These are phyloP conservation scores for Lachnum nothofagi DNA, from an alignment of 2,329 filamentous ascomycete genomes.

Conservation along the genomic window DNA sequence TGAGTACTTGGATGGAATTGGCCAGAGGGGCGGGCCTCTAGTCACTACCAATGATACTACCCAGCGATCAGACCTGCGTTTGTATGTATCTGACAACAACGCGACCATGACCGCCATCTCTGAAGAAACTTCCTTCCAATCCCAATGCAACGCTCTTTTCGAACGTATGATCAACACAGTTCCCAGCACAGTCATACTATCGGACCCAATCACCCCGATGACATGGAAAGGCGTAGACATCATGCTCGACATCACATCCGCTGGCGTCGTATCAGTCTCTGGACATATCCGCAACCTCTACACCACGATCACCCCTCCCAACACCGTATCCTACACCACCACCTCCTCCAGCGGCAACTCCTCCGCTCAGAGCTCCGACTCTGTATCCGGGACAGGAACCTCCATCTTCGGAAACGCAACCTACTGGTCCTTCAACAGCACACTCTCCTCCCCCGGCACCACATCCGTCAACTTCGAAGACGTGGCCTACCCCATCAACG, in stretches of 20 bases:
- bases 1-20: constrained; percentile 45
- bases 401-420: constrained; percentile 5
- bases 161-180: constrained; percentile 12
- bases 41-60: constrained; percentile 8
- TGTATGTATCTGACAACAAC: constrained; percentile 8
- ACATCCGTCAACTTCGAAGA: constrained; percentile 8
- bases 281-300: constrained; percentile 12
- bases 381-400: background rate
- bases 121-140: background rate
- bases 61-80: constrained; percentile 4
- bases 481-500: constrained; percentile 9
- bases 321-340: background rate
- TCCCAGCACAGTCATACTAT: constrained; percentile 8
- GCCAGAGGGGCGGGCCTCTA: constrained; percentile 42
- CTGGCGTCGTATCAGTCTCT: constrained; percentile 5
- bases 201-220: constrained; percentile 6
- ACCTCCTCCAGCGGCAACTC: background rate
- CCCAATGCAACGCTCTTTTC: constrained; percentile 12
- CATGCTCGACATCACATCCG: constrained; percentile 1
- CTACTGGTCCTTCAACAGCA: constrained; percentile 11
- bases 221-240: constrained; percentile 9
- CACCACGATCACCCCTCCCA: constrained; percentile 1
- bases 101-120: constrained; percentile 1
- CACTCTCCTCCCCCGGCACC: constrained; percentile 6
- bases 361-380: background rate